Conservation (phyloP, 345 rosid species). For the Lepidium aucheri region DNA sequence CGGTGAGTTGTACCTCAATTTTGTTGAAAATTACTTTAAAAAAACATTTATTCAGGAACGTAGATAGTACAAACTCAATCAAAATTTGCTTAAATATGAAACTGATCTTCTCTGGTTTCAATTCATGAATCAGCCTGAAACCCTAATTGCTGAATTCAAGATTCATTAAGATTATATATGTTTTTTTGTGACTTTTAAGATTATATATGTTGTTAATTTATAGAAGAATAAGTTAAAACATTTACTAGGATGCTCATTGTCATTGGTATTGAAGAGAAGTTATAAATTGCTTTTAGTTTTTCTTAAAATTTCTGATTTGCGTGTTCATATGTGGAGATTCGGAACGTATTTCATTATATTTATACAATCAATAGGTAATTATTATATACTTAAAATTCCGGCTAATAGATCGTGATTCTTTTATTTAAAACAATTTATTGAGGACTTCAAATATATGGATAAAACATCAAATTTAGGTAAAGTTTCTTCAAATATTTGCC, state of each 20-base stretch:
- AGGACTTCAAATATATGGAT: background rate
- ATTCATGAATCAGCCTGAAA: background rate
- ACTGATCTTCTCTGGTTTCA: background rate
- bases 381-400: background rate
- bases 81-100: background rate
- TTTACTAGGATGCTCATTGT: background rate
- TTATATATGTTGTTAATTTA: background rate
- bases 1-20: too few species aligned
- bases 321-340: conserved; percentile 15
- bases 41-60: too few species aligned
- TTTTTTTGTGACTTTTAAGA: too few species aligned
- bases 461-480: background rate
- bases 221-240: background rate
- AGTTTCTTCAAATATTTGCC: background rate
- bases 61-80: too few species aligned
- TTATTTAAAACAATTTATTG: background rate
- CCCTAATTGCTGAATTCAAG: background rate
- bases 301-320: background rate
- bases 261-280: background rate
- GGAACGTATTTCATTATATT: background rate
- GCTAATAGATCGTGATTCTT: background rate
- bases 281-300: background rate
- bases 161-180: background rate
- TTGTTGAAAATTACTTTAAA: too few species aligned
- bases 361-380: background rate